phyloP scores from a whole-genome alignment of 2,329 filamentous ascomycete species.

The Pleomassaria siparia region DNA sequence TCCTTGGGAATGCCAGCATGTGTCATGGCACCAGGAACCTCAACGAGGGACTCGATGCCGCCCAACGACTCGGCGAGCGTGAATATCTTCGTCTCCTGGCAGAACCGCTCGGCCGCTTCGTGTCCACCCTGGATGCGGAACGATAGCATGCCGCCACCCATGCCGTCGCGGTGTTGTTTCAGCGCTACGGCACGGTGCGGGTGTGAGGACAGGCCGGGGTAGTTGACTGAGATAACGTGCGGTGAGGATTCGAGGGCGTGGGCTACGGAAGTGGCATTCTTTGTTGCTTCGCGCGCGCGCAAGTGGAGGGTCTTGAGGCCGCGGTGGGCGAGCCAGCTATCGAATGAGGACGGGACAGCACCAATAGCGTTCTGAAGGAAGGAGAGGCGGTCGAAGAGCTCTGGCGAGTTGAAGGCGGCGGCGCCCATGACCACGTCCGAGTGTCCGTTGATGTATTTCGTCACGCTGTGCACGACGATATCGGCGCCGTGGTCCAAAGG shows the following conservation, averaged over 20 bases:
- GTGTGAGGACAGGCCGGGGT: slow-evolving; percentile 87
- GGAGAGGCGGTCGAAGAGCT: slow-evolving; percentile 72
- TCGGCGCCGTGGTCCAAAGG: slow-evolving; percentile 93
- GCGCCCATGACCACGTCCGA: slow-evolving; percentile 96
- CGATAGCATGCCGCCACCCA: slow-evolving; percentile 96
- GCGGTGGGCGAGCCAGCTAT: slow-evolving; percentile 96
- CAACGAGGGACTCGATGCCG: slow-evolving; percentile 87
- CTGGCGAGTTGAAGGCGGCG: slow-evolving; percentile 88
- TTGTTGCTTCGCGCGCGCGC: slow-evolving; percentile 79
- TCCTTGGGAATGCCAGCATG: slow-evolving; percentile 92
- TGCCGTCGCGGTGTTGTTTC: slow-evolving; percentile 89
- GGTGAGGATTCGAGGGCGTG: slow-evolving; percentile 75
- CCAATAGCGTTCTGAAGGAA: slow-evolving; percentile 98
- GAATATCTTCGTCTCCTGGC: slow-evolving; percentile 84
- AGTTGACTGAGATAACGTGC: slow-evolving; percentile 88
- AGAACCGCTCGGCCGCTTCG: slow-evolving; percentile 86
- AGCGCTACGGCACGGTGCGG: slow-evolving; percentile 80
- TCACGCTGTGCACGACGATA: slow-evolving; percentile 94
- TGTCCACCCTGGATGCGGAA: slow-evolving; percentile 91
- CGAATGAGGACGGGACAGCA: slow-evolving; percentile 90
- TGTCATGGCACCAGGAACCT: slow-evolving; percentile 94
- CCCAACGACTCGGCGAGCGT: slow-evolving; percentile 91
- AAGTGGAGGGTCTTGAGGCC: slow-evolving; percentile 96
- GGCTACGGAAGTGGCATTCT: slow-evolving; percentile 79
- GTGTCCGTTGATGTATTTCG: slow-evolving; percentile 99